Base-by-base conservation (phyloP, 2,329 filamentous ascomycete species). In the Hymenoscyphus occultus region DNA sequence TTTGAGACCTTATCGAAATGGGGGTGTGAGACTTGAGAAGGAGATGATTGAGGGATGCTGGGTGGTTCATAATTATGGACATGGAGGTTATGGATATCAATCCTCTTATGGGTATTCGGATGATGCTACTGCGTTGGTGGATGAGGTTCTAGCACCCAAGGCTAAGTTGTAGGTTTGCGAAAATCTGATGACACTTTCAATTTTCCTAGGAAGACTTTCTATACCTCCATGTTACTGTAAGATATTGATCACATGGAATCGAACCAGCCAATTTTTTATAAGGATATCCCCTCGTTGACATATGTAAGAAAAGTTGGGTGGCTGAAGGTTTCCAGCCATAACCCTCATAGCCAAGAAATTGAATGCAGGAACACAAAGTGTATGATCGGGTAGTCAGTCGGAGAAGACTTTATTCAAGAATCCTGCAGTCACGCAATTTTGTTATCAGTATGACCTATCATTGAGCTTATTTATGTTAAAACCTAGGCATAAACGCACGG, bases 21-120 rank as follows among this genome's bases (percentile, higher is more conserved):
- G 80, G 12, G 88, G 88, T 0, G 83, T 85, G 31, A 81, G 88
- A 59, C 78, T 90, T 59, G 88, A 90, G 74, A 85, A 80, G 71
- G 87, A 90, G 71, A 80, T 77, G 51, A 80, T 90, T 54, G 78
- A 80, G 32, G 56, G 16, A 16, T 16, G 82, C 1, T 80, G 79
- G 71, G 82, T 87, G 2, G 84, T 89, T 54, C 86, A 88, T 74
- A 84, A 85, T 67, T 87, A 87, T 74, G 85, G 85, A 0, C 84
- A 86, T 75, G 85, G 81, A 12, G 85, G 85, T 0, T 85, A 84
- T 76, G 89, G 88, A 3, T 91, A 85, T 69, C 84, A 86, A 71
- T 78, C 79, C 32, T 83, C 81, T 5, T 94, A 90, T 76, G 91
- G 90, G 0, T 92, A 89, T 75, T 86, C 90, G 0, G 81, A 88